Base-by-base conservation (phyloP, 2,329 filamentous ascomycete species). In the Aspergillus luchuensis region DNA sequence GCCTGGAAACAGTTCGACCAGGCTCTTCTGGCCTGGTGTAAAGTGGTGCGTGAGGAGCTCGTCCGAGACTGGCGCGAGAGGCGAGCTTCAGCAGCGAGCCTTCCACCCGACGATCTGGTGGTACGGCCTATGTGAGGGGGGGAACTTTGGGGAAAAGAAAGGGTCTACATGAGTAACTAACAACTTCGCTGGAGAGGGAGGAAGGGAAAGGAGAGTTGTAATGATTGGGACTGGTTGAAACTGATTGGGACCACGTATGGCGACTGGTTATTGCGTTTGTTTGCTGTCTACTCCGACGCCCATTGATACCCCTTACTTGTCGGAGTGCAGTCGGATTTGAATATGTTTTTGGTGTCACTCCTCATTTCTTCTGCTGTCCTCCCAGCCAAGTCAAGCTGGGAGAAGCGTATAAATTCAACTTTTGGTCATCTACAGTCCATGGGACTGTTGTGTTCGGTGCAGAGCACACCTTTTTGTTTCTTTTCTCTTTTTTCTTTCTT, bases 1-100 rank as follows among this genome's bases (percentile, higher is more conserved):
- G 82, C 86, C 56, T 97, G 93, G 93, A 80, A 84, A 55, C 85
- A 88, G 58, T 96, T 99, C 65, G 93, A 99, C 74, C 82, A 85
- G 5, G 92, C 92, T 28, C 82, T 99, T 53, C 84, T 92, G 72
- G 82, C 86, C 71, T 99, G 95, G 95, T 92, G 90, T 75, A 84
- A 83, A 66, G 88, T 85, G 59, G 92, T 97, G 7, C 84, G 95
- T 36, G 88, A 91, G 73, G 94, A 98, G 33, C 51, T 98, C 66
- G 85, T 89, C 43, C 83, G 84, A 50, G 94, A 97, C 70, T 89
- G 86, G 84, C 81, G 79, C 71, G 74, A 66, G 41, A 64, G 67
- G 13, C 65, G 67, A 13, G 67, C 57, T 17, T 50, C 57, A 8
- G 54, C 56, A 52, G 62, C 62, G 47, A 47, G 69, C 21, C 67